Evolutionary conservation across 2,329 filamentous ascomycete species (phyloP), one percentile per base, ranked within the genome.

Genomic region (Epicoccum nigrum): DNA sequence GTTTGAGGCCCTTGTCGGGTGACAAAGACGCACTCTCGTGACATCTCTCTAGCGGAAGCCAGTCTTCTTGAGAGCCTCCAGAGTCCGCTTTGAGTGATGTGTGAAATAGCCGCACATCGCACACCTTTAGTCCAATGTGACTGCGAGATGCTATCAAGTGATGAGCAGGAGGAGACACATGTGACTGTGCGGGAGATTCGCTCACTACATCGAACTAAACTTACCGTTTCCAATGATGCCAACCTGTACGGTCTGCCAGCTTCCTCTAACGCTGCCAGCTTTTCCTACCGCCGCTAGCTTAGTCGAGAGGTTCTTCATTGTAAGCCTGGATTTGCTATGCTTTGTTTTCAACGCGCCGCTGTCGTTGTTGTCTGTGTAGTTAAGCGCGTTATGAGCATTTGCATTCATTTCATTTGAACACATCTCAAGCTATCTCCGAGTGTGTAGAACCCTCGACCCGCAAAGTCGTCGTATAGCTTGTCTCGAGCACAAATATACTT

Each of bases 201-300:
- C 60, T 43, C 54, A 69, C 65, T 76, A 78, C 77, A 78, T 78
- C 12, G 74, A 77, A 2, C 76, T 76, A 45, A 78, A 79, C 53
- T 78, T 79, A 45, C 76, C 76, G 31, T 76, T 76, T 3, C 77
- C 76, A 44, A 79, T 79, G 49, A 79, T 69, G 37, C 75, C 77
- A 28, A 79, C 72, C 32, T 58, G 56, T 17, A 62, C 59, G 49
- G 56, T 32, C 44, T 62, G 31, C 47, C 54, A 32, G 43, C 47
- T 35, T 47, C 34, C 31, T 59, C 56, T 3, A 58, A 39, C 17
- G 44, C 54, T 25, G 52, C 54, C 17, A 59, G n/a, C n/a, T n/a
- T n/a, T n/a, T n/a, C n/a, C 56, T 3, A 58, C 34, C 17, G 44
- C 54, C 20, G 52, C 54, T 21, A 59, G 39, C 35, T 62, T 62